Evolutionary conservation across 495 filamentous ascomycete species (phyloP), one percentile per base, ranked within the genome.

Genomic region (Amorphotheca resinae): DNA sequence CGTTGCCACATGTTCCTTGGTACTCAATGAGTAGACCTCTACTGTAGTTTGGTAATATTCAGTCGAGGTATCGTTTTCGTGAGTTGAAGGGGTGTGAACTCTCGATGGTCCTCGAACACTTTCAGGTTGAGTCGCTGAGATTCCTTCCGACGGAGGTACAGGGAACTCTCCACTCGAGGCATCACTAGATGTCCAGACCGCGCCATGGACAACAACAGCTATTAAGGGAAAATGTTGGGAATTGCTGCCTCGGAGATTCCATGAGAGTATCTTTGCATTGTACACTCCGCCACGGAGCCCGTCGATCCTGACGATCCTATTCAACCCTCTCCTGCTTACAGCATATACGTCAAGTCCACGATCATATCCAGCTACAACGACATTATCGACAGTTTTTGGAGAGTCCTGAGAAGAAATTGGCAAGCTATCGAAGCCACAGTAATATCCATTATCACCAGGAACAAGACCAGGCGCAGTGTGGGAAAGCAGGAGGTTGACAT

Each of bases 271-370:
- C 57, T 87, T 93, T 22, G 86, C 87, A 32, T 80, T 74, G 37
- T 85, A 68, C 1, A 93, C 81, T n/a, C 76, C 75, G 26, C 87
- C 87, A 50, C 79, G 77, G 9, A 95, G 65, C 18, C 82, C 81
- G 51, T 77, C 76, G 42, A 93, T 61, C 45, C 74, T 76, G 7
- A 77, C 79, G 33, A 83, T 59, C 4, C 70, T 62, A 43, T 81
- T 76, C 33, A 80, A 59, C 15, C 77, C 76, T 44, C 76, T 74
- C 45, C 79, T 80, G 39, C 76, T 75, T 22, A 89, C 66, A 12
- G 73, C 66, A 45, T 77, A 75, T 30, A 93, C 68, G 41, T 91
- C 79, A 38, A 93, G 53, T 0, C 74, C 74, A 20, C 82, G 75
- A 50, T 91, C 78, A 38, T 77, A 84, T 5, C 87, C 87, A 15